Evolutionary conservation across 2,329 filamentous ascomycete genomes (phyloP).

Genomic region (Tricladium varicosporioides): DNA sequence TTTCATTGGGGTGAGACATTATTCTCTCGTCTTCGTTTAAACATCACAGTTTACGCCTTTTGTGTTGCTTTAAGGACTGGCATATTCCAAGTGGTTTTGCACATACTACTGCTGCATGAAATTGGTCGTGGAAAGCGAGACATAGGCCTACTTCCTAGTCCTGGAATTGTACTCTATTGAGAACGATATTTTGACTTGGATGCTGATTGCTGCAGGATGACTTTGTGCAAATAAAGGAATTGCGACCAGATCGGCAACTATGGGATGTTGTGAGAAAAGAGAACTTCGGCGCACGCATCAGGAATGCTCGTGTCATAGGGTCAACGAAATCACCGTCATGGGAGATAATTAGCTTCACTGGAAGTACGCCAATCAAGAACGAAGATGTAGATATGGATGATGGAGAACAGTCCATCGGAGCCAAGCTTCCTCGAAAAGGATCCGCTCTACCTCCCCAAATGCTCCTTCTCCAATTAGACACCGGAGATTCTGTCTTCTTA

Average conservation of each 20-base stretch:
- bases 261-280: constrained; percentile 73
- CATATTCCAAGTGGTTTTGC: too few species aligned
- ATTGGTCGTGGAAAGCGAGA: too few species aligned
- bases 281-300: constrained; percentile 76
- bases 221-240: constrained; percentile 77
- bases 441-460: constrained; percentile 69
- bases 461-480: constrained; percentile 73
- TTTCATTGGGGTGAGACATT: constrained; percentile 71
- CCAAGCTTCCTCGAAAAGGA: constrained; percentile 1
- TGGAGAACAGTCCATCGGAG: neutral
- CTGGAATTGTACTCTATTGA: neutral
- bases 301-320: constrained; percentile 76
- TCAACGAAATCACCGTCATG: constrained; percentile 37
- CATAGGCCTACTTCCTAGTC: too few species aligned
- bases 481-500: constrained; percentile 73
- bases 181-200: neutral
- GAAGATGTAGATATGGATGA: constrained; percentile 18
- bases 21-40: constrained; percentile 14
- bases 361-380: constrained; percentile 39
- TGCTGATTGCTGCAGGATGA: constrained; percentile 55
- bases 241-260: constrained; percentile 66
- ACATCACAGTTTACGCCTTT: too few species aligned
- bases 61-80: too few species aligned
- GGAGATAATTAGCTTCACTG: constrained; percentile 28
- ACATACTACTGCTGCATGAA: too few species aligned